Percentiles rank a stretch among this genome's conserved stretches.
These are phyloP conservation scores for Glycine tomentella DNA, from an alignment of 306 rosid genomes.

Conservation along the genomic window DNA sequence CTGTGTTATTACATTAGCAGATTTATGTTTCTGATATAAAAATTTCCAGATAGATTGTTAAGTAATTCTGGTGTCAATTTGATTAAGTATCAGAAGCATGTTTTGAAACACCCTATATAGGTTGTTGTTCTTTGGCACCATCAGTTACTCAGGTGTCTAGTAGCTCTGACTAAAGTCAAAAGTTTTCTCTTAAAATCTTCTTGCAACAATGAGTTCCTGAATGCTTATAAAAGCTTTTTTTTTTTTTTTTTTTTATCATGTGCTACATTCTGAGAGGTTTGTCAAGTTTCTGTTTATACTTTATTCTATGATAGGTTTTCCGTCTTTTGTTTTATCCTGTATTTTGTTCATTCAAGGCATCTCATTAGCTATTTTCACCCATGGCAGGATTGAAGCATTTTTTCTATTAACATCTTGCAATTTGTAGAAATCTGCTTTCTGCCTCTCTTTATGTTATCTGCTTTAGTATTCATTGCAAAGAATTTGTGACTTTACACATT, in stretches of 20 bases:
- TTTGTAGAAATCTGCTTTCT: too few relatives aligned
- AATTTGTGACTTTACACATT: constrained; percentile 18
- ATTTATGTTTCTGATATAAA: not conserved
- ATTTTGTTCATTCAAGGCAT: too few relatives aligned
- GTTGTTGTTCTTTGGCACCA: not conserved
- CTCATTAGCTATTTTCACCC: too few relatives aligned
- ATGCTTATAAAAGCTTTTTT: constrained; percentile 16
- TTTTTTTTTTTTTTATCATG: constrained; percentile 4
- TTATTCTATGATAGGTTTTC: too few relatives aligned
- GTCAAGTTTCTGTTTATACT: not conserved
- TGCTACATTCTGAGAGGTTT: not conserved
- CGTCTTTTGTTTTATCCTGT: too few relatives aligned
- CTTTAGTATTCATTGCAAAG: constrained; percentile 2
- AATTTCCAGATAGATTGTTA: not conserved
- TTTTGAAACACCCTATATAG: not conserved
- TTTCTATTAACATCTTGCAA: too few relatives aligned
- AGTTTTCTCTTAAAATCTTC: constrained; percentile 3
- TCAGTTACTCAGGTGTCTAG: not conserved
- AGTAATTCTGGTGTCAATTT: not conserved
- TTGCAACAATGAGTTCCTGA: constrained; percentile 8
- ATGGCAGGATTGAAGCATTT: too few relatives aligned
- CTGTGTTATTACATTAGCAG: not conserved
- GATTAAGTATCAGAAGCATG: not conserved
- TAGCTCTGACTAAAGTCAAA: not conserved
- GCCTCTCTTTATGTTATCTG: not conserved